Conservation (phyloP, 257 asterid genomes). For the Solanum medicagineum region DNA sequence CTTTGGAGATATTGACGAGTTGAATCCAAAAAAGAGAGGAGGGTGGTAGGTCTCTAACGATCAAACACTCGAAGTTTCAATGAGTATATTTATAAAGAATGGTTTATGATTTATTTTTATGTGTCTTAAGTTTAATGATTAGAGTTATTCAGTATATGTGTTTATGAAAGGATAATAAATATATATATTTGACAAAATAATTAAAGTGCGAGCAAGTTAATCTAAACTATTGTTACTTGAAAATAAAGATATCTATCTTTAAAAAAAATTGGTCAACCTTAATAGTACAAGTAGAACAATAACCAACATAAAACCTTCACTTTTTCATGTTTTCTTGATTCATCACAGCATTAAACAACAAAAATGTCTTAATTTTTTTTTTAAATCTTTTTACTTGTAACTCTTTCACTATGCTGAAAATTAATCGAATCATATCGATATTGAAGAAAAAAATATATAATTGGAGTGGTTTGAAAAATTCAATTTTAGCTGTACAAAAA, state of each 20-base stretch:
- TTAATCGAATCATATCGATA: not conserved
- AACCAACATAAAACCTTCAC: not conserved
- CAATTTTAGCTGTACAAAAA: not conserved
- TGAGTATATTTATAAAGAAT: too few species aligned
- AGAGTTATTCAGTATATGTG: not conserved
- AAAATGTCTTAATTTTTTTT: too few species aligned
- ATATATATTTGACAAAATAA: not conserved
- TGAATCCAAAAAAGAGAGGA: too few species aligned
- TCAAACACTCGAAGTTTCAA: too few species aligned
- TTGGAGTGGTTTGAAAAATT: not conserved
- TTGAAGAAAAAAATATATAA: not conserved
- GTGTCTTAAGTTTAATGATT: too few species aligned
- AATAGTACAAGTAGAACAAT: not conserved
- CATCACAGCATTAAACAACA: not conserved
- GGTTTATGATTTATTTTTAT: too few species aligned
- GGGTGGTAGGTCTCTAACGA: too few species aligned
- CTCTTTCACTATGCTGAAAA: not conserved
- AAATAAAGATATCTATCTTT: not conserved
- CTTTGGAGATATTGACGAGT: not conserved
- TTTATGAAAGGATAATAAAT: not conserved
- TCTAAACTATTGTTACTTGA: not conserved
- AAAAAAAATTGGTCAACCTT: not conserved
- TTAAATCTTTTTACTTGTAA: not conserved
- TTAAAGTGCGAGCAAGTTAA: not conserved
- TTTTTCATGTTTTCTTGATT: not conserved